Evolutionary conservation across 2,329 filamentous ascomycete species (phyloP), one percentile per base, ranked within the genome.

Genomic region (Incumbomyces delicatus): DNA sequence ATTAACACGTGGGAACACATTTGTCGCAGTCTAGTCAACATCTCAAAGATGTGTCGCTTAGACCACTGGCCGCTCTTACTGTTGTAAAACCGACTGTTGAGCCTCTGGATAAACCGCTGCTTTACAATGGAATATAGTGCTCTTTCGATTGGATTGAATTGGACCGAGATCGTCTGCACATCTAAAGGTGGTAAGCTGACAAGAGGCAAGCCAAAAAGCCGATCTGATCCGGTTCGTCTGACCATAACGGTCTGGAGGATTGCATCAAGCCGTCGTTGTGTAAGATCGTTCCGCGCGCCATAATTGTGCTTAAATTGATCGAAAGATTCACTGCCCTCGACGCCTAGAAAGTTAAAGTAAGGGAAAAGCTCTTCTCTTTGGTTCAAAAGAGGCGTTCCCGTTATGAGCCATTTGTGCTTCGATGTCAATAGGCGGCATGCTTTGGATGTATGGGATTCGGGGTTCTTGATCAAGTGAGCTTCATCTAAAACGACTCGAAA

Each of bases 41-140:
- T 69, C 2, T 67, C 64, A 29, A 73, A 58, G 2, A 68, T 65
- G 44, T 69, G 67, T 22, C 52, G 58, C 44, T 64, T 69, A 16
- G 66, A 61, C 5, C 22, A 27, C 4, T 45, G 35, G 7, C 46
- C 27, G 3, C 53, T 10, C 49, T 53, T 34, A 38, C 51, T 7
- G 45, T 48, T 43, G 47, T 38, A 34, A 59, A 61, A 42, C 48
- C 51, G 58, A 17, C 46, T 50, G 44, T 71, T 71, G 58, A 76
- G 68, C 30, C 64, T 58, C 12, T 59, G 48, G 8, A 69, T 55
- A 48, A 73, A 72, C 12, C 69, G 62, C 7, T 58, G 49, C 3
- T 62, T 61, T 1, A 80, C 71, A 39, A 76, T 72, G 1, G 72
- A 63, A 50, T 80, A 80, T 29, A 81, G 66, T 2, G 64, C 62